These are phyloP conservation scores for Thinopyrum elongatum DNA, from an alignment of 176 grass and related monocot species.

Conservation along the genomic window DNA sequence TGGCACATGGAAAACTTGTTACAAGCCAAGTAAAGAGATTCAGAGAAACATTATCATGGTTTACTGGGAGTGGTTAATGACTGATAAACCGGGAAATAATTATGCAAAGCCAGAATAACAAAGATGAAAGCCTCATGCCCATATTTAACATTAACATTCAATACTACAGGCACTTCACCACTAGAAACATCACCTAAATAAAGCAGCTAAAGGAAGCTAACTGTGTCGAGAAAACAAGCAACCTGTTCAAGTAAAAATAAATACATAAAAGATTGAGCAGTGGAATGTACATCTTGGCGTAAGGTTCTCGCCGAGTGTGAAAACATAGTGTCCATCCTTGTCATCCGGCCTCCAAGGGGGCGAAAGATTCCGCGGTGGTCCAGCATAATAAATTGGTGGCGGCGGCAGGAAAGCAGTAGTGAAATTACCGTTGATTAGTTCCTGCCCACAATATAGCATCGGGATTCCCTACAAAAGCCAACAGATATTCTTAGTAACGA, in stretches of 20 bases:
- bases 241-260: background rate
- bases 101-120: background rate
- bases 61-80: background rate
- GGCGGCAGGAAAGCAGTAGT: conserved; percentile 52
- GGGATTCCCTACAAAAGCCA: conserved; percentile 61
- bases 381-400: conserved; percentile 55
- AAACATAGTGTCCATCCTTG: conserved; percentile 95
- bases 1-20: background rate
- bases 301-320: conserved; percentile 70
- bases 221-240: conserved; percentile 9
- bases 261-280: conserved; percentile 8
- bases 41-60: background rate
- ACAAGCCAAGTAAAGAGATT: background rate
- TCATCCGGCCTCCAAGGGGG: conserved; percentile 84
- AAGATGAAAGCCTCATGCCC: background rate
- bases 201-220: background rate
- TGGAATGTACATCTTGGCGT: conserved; percentile 79
- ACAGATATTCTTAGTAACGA: background rate
- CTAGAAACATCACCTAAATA: conserved; percentile 7
- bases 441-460: conserved; percentile 85
- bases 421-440: conserved; percentile 59
- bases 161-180: background rate
- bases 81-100: background rate
- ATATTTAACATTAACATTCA: conserved; percentile 24
- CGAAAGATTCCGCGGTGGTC: conserved; percentile 50